Percentiles rank a stretch among this genome's conserved stretches.
These are phyloP conservation scores for Sporothrix phasma DNA, from an alignment of 2,329 filamentous ascomycete species.

Conservation along the genomic window DNA sequence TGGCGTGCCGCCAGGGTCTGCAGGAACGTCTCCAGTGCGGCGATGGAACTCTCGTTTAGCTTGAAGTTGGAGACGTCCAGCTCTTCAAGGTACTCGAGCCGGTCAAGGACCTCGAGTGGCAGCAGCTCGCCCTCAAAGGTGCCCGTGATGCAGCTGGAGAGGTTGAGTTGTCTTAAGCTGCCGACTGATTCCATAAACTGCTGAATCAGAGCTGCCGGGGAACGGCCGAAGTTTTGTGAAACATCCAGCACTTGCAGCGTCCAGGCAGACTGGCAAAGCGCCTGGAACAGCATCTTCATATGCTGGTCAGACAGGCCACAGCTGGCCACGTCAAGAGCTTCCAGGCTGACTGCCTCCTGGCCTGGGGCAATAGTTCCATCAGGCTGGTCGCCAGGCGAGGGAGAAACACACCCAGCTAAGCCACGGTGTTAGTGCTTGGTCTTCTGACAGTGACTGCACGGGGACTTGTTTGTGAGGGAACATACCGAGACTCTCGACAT, in stretches of 20 bases:
- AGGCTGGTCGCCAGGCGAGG: background rate
- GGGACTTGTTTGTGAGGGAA: background rate
- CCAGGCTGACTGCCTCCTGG: slow-evolving; percentile 29
- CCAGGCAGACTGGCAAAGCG: slow-evolving; percentile 28
- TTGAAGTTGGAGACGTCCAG: slow-evolving; percentile 46
- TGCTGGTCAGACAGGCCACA: slow-evolving; percentile 42
- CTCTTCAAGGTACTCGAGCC: slow-evolving; percentile 40
- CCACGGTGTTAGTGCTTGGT: background rate
- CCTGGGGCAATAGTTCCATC: background rate
- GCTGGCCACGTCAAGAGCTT: slow-evolving; percentile 39
- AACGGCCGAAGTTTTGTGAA: slow-evolving; percentile 42
- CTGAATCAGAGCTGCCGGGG: slow-evolving; percentile 38
- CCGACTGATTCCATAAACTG: slow-evolving; percentile 34
- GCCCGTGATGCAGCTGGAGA: slow-evolving; percentile 42
- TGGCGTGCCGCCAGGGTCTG: slow-evolving; percentile 15
- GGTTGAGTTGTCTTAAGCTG: slow-evolving; percentile 38
- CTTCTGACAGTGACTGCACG: background rate
- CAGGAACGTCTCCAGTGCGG: slow-evolving; percentile 38
- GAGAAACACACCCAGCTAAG: slow-evolving; percentile 13
- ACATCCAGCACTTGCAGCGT: slow-evolving; percentile 41
- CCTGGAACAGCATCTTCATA: slow-evolving; percentile 38
- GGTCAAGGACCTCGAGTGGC: slow-evolving; percentile 32
- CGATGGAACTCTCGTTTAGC: slow-evolving; percentile 33
- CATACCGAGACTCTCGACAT: slow-evolving; percentile 41
- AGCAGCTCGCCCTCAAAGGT: slow-evolving; percentile 37